Evolutionary conservation across 2,329 filamentous ascomycete species (phyloP).

Genomic region (Herpotrichia juniperi): DNA sequence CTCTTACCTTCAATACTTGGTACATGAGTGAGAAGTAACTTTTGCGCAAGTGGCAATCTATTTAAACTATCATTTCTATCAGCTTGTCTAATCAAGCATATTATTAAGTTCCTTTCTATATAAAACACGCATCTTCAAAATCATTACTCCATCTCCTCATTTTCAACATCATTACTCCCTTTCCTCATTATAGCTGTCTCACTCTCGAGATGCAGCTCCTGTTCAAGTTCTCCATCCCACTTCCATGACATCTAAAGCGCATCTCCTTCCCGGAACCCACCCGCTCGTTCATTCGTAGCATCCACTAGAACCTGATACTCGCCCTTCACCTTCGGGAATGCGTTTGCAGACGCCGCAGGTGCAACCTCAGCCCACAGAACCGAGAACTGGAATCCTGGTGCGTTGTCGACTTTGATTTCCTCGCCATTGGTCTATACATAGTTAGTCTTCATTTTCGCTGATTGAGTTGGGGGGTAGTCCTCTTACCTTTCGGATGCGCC

Average conservation of each 20-base stretch:
- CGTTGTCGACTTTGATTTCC: slow-evolving; percentile 35
- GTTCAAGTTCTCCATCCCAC: too few relatives aligned
- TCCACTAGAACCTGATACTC: slow-evolving; percentile 33
- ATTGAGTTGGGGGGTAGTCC: not conserved
- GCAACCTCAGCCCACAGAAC: slow-evolving; percentile 48
- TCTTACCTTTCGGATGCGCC: slow-evolving; percentile 31
- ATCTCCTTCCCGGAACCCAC: slow-evolving; percentile 9
- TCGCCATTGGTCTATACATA: slow-evolving; percentile 43
- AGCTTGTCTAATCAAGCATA: too few relatives aligned
- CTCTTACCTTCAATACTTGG: too few relatives aligned
- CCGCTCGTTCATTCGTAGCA: slow-evolving; percentile 8
- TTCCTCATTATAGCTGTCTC: too few relatives aligned
- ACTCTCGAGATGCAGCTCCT: too few relatives aligned
- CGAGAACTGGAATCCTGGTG: slow-evolving; percentile 47
- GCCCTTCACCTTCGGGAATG: slow-evolving; percentile 45
- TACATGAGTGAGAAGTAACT: too few relatives aligned
- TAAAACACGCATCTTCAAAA: too few relatives aligned
- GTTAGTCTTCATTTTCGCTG: not conserved
- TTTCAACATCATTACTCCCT: too few relatives aligned
- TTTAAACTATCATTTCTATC: too few relatives aligned
- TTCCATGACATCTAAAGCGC: not conserved
- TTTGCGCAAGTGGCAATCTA: too few relatives aligned
- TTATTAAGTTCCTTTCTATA: too few relatives aligned
- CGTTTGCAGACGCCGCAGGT: slow-evolving; percentile 37
- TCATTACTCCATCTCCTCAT: too few relatives aligned